These are phyloP conservation scores for Plectosphaerella plurivora DNA, from an alignment of 2,329 filamentous ascomycete genomes.

Conservation along the genomic window DNA sequence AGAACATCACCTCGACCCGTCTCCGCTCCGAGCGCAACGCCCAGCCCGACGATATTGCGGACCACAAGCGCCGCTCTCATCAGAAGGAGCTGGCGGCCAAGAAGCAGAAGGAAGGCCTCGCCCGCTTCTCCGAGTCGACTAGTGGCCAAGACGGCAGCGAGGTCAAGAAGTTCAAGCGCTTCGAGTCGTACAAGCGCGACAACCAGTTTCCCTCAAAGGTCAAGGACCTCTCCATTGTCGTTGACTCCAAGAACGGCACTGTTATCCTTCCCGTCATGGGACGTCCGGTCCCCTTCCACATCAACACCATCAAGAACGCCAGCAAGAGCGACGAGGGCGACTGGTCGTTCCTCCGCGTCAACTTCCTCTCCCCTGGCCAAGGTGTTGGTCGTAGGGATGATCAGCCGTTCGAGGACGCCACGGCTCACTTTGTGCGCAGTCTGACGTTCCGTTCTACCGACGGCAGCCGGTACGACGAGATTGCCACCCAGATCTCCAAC, in stretches of 20 bases:
- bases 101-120: constrained; percentile 85
- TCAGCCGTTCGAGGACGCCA: constrained; percentile 93
- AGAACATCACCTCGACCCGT: constrained; percentile 92
- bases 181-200: constrained; percentile 98
- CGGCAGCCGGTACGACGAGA: constrained; percentile 81
- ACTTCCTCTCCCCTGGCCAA: constrained; percentile 94
- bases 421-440: constrained; percentile 92
- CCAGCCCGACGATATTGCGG: constrained; percentile 83
- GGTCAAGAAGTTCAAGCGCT: constrained; percentile 97
- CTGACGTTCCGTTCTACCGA: constrained; percentile 92
- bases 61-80: constrained; percentile 81
- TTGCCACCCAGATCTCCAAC: constrained; percentile 89
- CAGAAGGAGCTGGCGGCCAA: constrained; percentile 83
- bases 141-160: constrained; percentile 83
- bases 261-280: constrained; percentile 96
- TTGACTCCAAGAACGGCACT: constrained; percentile 85
- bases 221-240: constrained; percentile 81
- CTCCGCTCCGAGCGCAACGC: constrained; percentile 86
- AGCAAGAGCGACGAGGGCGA: constrained; percentile 96
- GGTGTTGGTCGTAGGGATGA: constrained; percentile 97
- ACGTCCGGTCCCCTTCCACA: constrained; percentile 94
- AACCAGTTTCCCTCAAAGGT: constrained; percentile 84
- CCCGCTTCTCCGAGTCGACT: constrained; percentile 79
- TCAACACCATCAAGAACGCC: constrained; percentile 96
- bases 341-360: constrained; percentile 90